Evolutionary conservation across 768 basidiomycete species (phyloP), one percentile per base, ranked within the genome.

Genomic region (Trametes meyenii): DNA sequence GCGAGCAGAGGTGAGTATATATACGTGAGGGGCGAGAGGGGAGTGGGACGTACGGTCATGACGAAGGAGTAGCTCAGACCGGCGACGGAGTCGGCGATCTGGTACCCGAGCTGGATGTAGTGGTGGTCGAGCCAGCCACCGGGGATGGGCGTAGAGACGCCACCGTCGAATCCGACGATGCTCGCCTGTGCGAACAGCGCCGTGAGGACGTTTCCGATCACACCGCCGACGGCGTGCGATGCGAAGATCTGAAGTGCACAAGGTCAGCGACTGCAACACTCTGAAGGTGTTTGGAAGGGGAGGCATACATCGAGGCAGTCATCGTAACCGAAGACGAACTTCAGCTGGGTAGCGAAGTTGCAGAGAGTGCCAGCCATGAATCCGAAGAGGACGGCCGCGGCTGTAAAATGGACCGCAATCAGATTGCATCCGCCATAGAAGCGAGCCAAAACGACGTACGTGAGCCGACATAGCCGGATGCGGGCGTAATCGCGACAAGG

Each of bases 271-370:
- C 29, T 33, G 29, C n/a, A 45, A n/a, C 14, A 26, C 1, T 8
- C 13, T 12, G n/a, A 0, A 29, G 1, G 46, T 8, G 42, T 5
- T 24, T 19, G 39, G 16, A 23, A 5, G 59, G 39, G 66, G 72
- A 83, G 50, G 55, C 86, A 50, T 53, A 90, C 88, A 81, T 94
- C 92, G 17, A 94, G 83, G 14, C 89, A 82, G 70, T 94, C 92
- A 62, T 94, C 92, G 66, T 86, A 92, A 33, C 80, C 79, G 65
- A 86, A 77, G 29, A 90, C 50, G 72, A 90, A 93, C 77, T 98
- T 98, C 71, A 98, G 83, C 68, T 96, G 89, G 3, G 96, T 98
- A n/a, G 94, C 92, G 73, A 93, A 94, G 76, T 98, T 98, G 79
- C 93, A 97, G 2, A 87, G 66, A 0, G 88, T 90, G 17, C 92